These are phyloP conservation scores for Sophora flavescens DNA, from an alignment of 306 rosid species.

Conservation along the genomic window DNA sequence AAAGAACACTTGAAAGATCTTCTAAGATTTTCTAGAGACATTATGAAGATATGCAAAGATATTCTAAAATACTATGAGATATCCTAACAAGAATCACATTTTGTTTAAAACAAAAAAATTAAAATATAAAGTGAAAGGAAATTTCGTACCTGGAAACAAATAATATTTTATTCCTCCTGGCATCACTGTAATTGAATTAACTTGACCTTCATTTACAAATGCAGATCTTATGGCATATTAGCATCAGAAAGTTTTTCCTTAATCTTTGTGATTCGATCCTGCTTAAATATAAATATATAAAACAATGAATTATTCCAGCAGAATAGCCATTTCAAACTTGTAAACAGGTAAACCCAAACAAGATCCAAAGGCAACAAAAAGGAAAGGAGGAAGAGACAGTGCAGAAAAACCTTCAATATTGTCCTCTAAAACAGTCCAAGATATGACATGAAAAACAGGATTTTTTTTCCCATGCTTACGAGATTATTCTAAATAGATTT, in stretches of 20 bases:
- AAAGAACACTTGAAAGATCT: neutral
- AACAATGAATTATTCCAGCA: neutral
- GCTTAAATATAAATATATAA: constrained; percentile 42
- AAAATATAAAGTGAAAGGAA: neutral
- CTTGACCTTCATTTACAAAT: constrained; percentile 31
- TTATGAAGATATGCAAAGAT: neutral
- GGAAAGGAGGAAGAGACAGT: neutral
- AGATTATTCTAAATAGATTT: constrained; percentile 6
- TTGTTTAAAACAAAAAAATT: neutral
- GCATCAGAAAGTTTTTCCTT: constrained; percentile 65
- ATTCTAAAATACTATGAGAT: neutral
- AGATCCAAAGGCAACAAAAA: neutral
- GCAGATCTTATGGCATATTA: constrained; percentile 46
- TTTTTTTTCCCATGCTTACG: neutral
- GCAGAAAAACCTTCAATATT: neutral
- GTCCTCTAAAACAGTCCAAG: constrained; percentile 23
- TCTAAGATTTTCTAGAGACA: neutral
- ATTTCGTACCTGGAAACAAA: constrained; percentile 38
- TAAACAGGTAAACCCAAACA: neutral
- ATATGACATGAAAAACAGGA: constrained; percentile 5
- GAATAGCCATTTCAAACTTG: constrained; percentile 11
- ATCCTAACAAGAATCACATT: neutral
- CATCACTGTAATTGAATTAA: constrained; percentile 32
- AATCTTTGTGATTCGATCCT: constrained; percentile 73
- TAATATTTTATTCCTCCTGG: neutral